Base-by-base conservation (phyloP, 345 rosid species). In the Raphanus raphanistrum region DNA sequence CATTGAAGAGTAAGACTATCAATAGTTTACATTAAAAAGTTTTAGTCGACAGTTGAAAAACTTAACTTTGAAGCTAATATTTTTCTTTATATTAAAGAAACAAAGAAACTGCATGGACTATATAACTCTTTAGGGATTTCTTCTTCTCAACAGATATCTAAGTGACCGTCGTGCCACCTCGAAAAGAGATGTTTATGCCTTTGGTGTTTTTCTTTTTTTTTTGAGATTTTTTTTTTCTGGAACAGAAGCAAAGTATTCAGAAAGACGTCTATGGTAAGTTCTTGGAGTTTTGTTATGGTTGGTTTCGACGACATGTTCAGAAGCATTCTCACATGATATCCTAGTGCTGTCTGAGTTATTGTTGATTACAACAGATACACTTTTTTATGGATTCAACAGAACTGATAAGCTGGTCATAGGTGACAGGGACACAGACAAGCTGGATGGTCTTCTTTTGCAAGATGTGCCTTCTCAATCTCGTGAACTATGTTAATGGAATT, bases 201-300 rank as follows among this genome's bases (percentile, higher is more conserved):
- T 94, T 79, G 98, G 98, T 35, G 97, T 94, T 31, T 93, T 94
- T 73, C 95, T 94, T 73, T n/a, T n/a, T n/a, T n/a, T n/a, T 90
- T 94, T 21, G 98, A 90, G 83, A 82, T n/a, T n/a, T n/a, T n/a
- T 88, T 36, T 84, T 94, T 69, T 90, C 97, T 0, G 98, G 98
- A 54, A 90, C 85, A 83, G 97, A 90, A 71, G 98, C 80, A 5
- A 94, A 89, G 81, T 87, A 82, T 84, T 77, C 85, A n/a, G 97
- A 89, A 74, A 86, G 97, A 26, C 90, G 71, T 90, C 98, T 33
- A 58, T 87, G 48, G 97, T 94, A 84, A 90, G 96, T 84, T 78
- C 55, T 61, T 48, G 70, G 45, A 45, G 63, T 72, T 66, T 71
- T n/a, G n/a, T n/a, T n/a, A n/a, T n/a, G n/a, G n/a, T n/a, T n/a